Evolutionary conservation across 768 basidiomycete species (phyloP).

Genomic region (Filobasidium floriforme): DNA sequence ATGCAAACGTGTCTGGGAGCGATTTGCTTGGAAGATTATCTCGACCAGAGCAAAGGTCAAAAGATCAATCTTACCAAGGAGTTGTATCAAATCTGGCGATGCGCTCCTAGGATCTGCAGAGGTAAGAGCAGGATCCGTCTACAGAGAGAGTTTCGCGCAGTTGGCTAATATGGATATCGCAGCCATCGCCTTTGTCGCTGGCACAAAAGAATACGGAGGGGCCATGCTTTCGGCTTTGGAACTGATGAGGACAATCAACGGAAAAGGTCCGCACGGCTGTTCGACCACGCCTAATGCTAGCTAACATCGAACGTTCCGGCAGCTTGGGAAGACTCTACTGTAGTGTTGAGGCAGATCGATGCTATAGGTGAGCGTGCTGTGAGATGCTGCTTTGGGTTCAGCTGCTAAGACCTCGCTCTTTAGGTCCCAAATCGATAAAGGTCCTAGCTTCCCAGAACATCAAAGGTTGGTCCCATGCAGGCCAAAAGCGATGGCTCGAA

Average conservation of each 20-base stretch:
- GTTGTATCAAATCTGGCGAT: conserved; percentile 62
- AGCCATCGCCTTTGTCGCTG: conserved; percentile 74
- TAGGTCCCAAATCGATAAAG: conserved; percentile 45
- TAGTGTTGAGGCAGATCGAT: conserved; percentile 76
- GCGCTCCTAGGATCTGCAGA: conserved; percentile 65
- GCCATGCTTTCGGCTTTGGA: conserved; percentile 69
- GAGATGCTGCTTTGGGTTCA: neutral
- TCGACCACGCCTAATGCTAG: neutral
- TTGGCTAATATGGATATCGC: neutral
- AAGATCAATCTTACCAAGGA: conserved; percentile 52
- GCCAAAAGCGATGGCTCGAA: neutral
- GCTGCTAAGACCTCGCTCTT: too few relatives aligned
- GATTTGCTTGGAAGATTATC: conserved; percentile 51
- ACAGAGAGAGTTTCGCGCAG: conserved; percentile 2
- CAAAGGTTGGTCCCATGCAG: conserved; percentile 24
- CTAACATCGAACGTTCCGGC: neutral
- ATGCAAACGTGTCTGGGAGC: conserved; percentile 58
- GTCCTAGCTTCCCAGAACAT: conserved; percentile 69
- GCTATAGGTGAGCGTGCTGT: conserved; percentile 57
- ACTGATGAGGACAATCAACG: conserved; percentile 67
- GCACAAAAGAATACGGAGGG: conserved; percentile 58
- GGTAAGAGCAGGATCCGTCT: conserved; percentile 48
- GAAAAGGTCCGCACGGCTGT: conserved; percentile 47
- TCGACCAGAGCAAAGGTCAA: conserved; percentile 60
- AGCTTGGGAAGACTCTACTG: conserved; percentile 83